phyloP scores from a whole-genome alignment of 441 rosid species.

The Erysimum pusillum region DNA sequence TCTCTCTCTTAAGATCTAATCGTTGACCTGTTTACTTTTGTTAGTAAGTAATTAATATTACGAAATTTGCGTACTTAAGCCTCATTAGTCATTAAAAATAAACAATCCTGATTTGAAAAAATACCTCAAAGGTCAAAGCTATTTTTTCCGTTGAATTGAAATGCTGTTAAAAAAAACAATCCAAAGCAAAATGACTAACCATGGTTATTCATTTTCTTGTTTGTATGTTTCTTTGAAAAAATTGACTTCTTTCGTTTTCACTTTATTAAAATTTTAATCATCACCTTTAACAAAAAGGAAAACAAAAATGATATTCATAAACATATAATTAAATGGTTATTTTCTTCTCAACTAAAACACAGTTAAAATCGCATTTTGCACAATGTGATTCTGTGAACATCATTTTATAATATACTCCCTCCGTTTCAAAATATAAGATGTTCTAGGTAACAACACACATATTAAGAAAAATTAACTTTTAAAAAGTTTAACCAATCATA shows the following conservation, averaged over 20 bases:
- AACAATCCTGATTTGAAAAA: background rate
- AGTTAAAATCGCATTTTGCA: background rate
- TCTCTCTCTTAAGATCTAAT: conserved; percentile 18
- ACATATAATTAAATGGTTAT: background rate
- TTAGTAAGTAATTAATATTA: background rate
- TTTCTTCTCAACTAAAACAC: background rate
- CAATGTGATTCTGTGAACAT: too few relatives aligned
- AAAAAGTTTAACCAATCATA: too few relatives aligned
- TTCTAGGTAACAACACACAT: too few relatives aligned
- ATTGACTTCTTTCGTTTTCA: background rate
- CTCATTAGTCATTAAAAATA: background rate
- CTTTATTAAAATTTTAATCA: too few relatives aligned
- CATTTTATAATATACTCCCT: background rate
- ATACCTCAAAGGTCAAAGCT: background rate
- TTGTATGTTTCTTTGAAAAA: background rate
- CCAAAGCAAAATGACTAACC: background rate
- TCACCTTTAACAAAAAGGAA: too few relatives aligned
- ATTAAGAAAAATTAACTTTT: too few relatives aligned
- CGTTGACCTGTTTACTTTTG: background rate
- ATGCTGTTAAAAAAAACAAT: background rate
- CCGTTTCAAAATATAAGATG: too few relatives aligned
- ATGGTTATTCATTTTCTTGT: background rate
- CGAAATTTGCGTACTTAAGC: background rate
- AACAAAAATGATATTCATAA: too few relatives aligned
- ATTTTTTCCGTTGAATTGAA: background rate